Evolutionary conservation across 495 filamentous ascomycete species (phyloP), one percentile per base, ranked within the genome.

Genomic region (Penicillium soppii): DNA sequence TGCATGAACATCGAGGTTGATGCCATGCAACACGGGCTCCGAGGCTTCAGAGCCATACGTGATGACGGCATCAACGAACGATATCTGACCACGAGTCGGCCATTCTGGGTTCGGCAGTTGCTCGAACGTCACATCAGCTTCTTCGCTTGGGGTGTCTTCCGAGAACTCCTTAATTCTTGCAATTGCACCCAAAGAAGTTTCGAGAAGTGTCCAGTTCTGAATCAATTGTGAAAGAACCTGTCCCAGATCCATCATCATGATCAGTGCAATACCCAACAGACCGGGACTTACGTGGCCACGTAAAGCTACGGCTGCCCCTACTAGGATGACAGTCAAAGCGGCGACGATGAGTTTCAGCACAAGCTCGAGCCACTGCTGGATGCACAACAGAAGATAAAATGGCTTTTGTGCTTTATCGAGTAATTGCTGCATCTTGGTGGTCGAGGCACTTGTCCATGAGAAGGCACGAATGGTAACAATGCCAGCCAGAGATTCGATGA

Each of bases 81-180:
- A 78, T 16, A 95, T 87, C 3, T 81, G 76, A 8, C 92, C 92
- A 48, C 85, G 67, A 43, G 79, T 82, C 5, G 90, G 91, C 91
- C 91, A 97, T 22, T 67, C 52, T 10, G 35, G 25, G 19, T 56
- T 49, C 10, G 43, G 20, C 2, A 53, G 13, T 7, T 19, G 15
- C 33, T 55, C 17, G 20, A 50, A 21, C 7, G 46, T 53, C 38
- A 62, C 57, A 6, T 56, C 41, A 16, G 21, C 45, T 6, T 65
- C 66, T 20, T 62, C 62, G 13, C 19, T 38, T 1, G 50, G 51
- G 0, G 70, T 76, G 8, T 61, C 48, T 22, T 53, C 48, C 3
- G 65, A 61, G 44, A 80, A 77, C 0, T 53, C 53, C 32, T 67
- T 65, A 30, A 69, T 58, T 3, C 61, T 42, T 0, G 61, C 7